Evolutionary conservation across 345 rosid species (phyloP), one percentile per base, ranked within the genome.

Genomic region (Alliaria petiolata): DNA sequence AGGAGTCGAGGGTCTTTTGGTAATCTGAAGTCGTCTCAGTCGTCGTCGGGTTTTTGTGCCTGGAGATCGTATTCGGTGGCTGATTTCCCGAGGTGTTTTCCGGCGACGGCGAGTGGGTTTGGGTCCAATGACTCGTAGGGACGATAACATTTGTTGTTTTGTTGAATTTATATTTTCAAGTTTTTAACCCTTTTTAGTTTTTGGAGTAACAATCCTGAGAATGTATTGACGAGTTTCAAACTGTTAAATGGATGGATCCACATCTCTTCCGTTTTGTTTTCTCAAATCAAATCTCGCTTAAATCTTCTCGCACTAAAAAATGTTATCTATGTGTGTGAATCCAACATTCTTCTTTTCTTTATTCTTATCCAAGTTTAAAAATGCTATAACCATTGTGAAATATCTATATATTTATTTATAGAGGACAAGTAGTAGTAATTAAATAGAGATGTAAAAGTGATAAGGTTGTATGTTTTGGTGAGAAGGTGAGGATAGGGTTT

Each of bases 11-110:
- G 76, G 8, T 75, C 85, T 25, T 69, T 68, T 67, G 64, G 69
- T 47, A 83, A 79, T 12, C 19, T 76, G 17, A 46, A 66, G 1
- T 66, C 67, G 1, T 49, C 79, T 8, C 71, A 77, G 43, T 63
- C 83, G 7, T 19, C 67, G 50, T 72, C 59, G 58, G 66, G 52
- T 13, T 51, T 70, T 51, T 82, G 85, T 14, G 76, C 83, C 3
- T 80, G 90, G 88, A 74, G 87, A 36, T 89, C 95, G 1, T 81
- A 75, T 61, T 85, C 90, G 0, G 71, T 83, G 52, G 90, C 82
- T 53, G 95, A 89, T 76, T 65, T 89, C 13, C 92, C 81, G 26
- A 84, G 79, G 62, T 85, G 76, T 79, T 58, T 56, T 17, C 59
- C 36, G 62, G 76, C 77, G 74, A 54, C 70, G 65, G 59, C 75